Conservation (phyloP, 306 rosid genomes). For the Purshia tridentata region DNA sequence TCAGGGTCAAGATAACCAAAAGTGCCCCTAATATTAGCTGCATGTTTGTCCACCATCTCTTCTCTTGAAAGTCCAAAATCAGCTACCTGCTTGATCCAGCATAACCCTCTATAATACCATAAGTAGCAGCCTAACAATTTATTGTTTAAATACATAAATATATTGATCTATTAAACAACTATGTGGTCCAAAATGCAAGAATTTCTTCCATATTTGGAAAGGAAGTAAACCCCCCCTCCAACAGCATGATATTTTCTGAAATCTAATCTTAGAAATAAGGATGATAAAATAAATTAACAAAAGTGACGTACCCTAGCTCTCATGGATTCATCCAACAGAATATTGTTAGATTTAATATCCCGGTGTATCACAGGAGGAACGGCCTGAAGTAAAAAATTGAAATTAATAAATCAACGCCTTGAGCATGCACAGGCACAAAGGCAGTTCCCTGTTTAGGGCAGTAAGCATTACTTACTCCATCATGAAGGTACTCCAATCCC, state of each 20-base stretch:
- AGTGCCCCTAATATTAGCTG: slow-evolving; percentile 76
- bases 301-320: slow-evolving; percentile 75
- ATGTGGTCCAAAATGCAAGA: neutral
- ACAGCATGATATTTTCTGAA: neutral
- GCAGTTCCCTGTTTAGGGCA: slow-evolving; percentile 15
- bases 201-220: neutral
- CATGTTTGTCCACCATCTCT: slow-evolving; percentile 86
- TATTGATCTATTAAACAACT: neutral
- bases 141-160: slow-evolving; percentile 1
- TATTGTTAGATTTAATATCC: slow-evolving; percentile 87
- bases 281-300: slow-evolving; percentile 1
- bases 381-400: slow-evolving; percentile 55
- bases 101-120: slow-evolving; percentile 17
- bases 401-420: slow-evolving; percentile 10
- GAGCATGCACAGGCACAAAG: slow-evolving; percentile 2
- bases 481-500: slow-evolving; percentile 98
- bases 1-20: slow-evolving; percentile 96
- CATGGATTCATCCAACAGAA: slow-evolving; percentile 86
- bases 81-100: slow-evolving; percentile 67
- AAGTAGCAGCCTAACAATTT: slow-evolving; percentile 11
- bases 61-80: slow-evolving; percentile 98
- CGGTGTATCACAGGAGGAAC: slow-evolving; percentile 96
- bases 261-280: neutral
- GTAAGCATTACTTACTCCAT: slow-evolving; percentile 66
- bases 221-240: neutral